phyloP scores from a whole-genome alignment of 257 asterid genomes.

The Solanum peruvianum region DNA sequence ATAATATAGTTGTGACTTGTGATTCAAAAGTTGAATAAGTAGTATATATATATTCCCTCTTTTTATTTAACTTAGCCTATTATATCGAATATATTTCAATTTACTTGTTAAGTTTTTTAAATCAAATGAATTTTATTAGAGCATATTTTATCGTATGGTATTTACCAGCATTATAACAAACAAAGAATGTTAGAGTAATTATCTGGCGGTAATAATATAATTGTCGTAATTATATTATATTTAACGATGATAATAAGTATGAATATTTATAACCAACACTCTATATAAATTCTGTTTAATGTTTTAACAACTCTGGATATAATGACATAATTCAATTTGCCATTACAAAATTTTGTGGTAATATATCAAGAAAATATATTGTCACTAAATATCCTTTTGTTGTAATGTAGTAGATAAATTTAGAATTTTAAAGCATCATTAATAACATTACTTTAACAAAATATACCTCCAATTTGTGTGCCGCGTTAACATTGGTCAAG shows the following conservation, averaged over 20 bases:
- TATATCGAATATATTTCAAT: accelerated
- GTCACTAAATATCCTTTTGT: too few species aligned
- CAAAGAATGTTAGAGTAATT: too few species aligned
- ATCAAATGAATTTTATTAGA: neutral
- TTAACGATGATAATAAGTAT: too few species aligned
- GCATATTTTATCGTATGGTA: neutral
- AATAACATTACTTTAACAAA: too few species aligned
- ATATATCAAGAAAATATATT: too few species aligned
- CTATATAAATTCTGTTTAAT: too few species aligned
- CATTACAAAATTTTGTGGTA: accelerated
- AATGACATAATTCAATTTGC: too few species aligned
- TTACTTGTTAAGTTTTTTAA: neutral
- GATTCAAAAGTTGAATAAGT: neutral
- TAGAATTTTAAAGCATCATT: neutral
- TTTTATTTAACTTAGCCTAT: neutral
- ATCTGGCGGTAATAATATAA: too few species aligned
- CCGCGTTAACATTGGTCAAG: neutral
- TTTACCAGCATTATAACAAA: neutral
- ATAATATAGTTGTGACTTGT: neutral
- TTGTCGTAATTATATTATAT: too few species aligned
- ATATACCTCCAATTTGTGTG: too few species aligned
- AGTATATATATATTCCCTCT: neutral
- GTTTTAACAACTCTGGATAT: neutral
- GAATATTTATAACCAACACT: neutral
- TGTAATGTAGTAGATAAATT: neutral